These are phyloP conservation scores for Silene noctiflora DNA, from an alignment of 179 eudicot species.

Conservation along the genomic window DNA sequence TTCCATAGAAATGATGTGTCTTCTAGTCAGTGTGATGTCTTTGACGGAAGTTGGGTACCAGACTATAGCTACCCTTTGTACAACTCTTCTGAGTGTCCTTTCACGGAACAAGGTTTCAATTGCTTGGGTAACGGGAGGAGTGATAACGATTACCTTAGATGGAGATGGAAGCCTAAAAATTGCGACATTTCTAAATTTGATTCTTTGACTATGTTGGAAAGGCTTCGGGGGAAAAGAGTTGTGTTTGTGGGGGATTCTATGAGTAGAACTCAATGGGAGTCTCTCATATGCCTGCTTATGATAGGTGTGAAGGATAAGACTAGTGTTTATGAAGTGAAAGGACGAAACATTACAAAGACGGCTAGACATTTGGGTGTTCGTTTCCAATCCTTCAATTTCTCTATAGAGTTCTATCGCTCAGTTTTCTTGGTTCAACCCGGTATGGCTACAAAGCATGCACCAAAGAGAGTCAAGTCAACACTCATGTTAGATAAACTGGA, in stretches of 20 bases:
- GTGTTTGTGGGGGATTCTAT: conserved; percentile 92
- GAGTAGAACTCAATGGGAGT: conserved; percentile 97
- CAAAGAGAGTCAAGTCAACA: conserved; percentile 72
- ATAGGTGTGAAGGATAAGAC: conserved; percentile 69
- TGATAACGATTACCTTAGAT: conserved; percentile 55
- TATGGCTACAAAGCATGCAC: conserved; percentile 56
- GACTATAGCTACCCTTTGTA: conserved; percentile 51
- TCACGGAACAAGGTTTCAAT: conserved; percentile 71
- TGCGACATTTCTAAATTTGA: conserved; percentile 60
- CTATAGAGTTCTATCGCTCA: conserved; percentile 79
- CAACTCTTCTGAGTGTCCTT: conserved; percentile 80
- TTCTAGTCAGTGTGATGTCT: conserved; percentile 28
- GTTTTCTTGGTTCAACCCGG: conserved; percentile 68
- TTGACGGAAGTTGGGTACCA: conserved; percentile 42
- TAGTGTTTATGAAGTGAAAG: conserved; percentile 68
- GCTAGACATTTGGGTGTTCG: conserved; percentile 61
- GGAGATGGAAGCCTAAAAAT: conserved; percentile 80
- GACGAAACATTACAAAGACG: conserved; percentile 62
- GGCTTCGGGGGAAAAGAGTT: conserved; percentile 63
- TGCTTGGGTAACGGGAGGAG: conserved; percentile 81
- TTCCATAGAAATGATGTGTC: conserved; percentile 32
- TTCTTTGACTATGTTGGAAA: conserved; percentile 41
- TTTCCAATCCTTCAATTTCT: conserved; percentile 55
- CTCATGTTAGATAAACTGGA: conserved; percentile 73
- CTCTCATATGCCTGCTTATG: conserved; percentile 91